A percentile compares a stretch with the other conserved stretches of the same genome.
phyloP scores from a whole-genome alignment of 208 protist species.

The Acanthamoeba lenticulata region DNA sequence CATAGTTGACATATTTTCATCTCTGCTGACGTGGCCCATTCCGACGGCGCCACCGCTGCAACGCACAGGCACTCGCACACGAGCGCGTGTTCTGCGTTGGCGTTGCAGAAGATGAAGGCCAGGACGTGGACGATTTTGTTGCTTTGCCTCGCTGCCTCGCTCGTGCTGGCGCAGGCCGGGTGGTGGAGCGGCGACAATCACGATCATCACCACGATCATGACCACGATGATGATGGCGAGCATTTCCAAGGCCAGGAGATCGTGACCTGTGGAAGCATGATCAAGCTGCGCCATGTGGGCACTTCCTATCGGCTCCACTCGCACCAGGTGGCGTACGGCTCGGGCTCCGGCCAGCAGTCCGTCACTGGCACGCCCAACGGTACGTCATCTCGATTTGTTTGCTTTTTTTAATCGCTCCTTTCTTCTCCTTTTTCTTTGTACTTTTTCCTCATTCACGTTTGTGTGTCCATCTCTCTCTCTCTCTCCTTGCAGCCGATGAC shows the following conservation, averaged over 20 bases:
- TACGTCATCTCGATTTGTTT: not conserved
- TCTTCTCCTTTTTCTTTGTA: not conserved
- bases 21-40: not conserved
- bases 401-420: not conserved
- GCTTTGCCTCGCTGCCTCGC: not conserved
- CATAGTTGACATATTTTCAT: not conserved
- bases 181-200: conserved; percentile 41
- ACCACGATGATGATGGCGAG: conserved; percentile 53
- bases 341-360: conserved; percentile 84
- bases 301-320: conserved; percentile 80
- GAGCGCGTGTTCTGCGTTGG: not conserved
- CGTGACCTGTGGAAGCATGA: conserved; percentile 82
- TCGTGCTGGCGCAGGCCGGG: not conserved
- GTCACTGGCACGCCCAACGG: conserved; percentile 80
- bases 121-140: not conserved
- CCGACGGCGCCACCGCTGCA: not conserved
- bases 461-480: not conserved
- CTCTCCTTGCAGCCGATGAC: conserved; percentile 13
- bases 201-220: conserved; percentile 54
- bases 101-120: not conserved
- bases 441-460: not conserved
- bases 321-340: conserved; percentile 81
- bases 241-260: conserved; percentile 55
- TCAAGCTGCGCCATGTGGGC: conserved; percentile 80
- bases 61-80: not conserved